Conservation (phyloP, 495 filamentous ascomycete species). For the Talaromyces wortmannii region DNA sequence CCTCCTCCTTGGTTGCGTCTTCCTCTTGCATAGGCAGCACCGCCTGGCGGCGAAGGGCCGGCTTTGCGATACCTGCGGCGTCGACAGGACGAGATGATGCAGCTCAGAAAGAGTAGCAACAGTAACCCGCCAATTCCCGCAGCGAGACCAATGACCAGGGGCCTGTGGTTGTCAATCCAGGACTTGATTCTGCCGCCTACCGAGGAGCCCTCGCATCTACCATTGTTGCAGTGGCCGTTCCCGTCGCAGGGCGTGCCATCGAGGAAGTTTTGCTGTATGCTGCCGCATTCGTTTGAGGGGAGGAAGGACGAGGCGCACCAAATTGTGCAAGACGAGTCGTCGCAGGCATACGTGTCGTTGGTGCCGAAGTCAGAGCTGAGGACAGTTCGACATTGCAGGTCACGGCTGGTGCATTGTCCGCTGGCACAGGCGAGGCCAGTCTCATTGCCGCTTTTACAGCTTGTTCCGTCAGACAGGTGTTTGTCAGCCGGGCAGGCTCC, state of each 20-base stretch:
- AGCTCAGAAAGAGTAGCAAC: slow-evolving; percentile 53
- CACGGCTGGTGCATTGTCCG: slow-evolving; percentile 90
- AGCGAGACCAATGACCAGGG: slow-evolving; percentile 68
- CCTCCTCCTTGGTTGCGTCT: neutral
- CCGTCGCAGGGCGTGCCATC: slow-evolving; percentile 86
- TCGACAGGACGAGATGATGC: slow-evolving; percentile 50
- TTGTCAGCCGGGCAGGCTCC: slow-evolving; percentile 69
- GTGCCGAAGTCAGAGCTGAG: slow-evolving; percentile 71
- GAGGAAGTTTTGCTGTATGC: slow-evolving; percentile 85
- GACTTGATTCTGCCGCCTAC: slow-evolving; percentile 51
- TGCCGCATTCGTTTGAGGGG: slow-evolving; percentile 55
- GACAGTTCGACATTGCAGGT: slow-evolving; percentile 81
- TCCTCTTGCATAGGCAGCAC: neutral
- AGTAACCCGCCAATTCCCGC: slow-evolving; percentile 62
- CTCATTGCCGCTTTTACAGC: slow-evolving; percentile 49
- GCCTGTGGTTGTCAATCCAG: slow-evolving; percentile 67
- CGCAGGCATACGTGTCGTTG: slow-evolving; percentile 81
- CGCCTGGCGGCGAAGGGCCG: neutral
- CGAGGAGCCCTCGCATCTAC: slow-evolving; percentile 59
- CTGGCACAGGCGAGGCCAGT: slow-evolving; percentile 71
- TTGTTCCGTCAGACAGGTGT: slow-evolving; percentile 60
- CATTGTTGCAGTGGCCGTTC: slow-evolving; percentile 72
- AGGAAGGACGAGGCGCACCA: slow-evolving; percentile 70
- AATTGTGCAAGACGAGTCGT: slow-evolving; percentile 62
- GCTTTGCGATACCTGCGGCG: slow-evolving; percentile 17